Percentiles rank a stretch among this genome's conserved stretches.
Conservation (phyloP, 352 stramenopile genomes). For the Saprolegnia parasitica region DNA sequence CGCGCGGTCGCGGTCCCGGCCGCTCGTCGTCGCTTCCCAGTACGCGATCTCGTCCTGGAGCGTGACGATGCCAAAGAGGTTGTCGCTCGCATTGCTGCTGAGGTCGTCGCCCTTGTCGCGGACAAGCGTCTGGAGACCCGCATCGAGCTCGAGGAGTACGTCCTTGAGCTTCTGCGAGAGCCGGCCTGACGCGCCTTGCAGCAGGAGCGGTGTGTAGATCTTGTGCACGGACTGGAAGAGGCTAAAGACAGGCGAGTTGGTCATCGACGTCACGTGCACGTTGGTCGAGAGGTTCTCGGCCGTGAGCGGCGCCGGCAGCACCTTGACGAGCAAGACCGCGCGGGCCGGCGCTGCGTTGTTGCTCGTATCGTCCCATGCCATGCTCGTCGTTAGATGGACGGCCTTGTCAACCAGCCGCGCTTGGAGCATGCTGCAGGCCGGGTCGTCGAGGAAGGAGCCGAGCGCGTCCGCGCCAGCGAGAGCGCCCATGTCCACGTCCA, state of each 20-base stretch:
- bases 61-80: slow-evolving; percentile 72
- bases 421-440: slow-evolving; percentile 53
- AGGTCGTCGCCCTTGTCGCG: slow-evolving; percentile 33
- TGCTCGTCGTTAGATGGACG: slow-evolving; percentile 5
- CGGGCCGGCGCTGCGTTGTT: slow-evolving; percentile 20
- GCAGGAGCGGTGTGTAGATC: slow-evolving; percentile 73
- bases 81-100: slow-evolving; percentile 31
- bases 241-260: slow-evolving; percentile 65
- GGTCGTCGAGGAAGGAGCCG: slow-evolving; percentile 64
- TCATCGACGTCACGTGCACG: slow-evolving; percentile 64
- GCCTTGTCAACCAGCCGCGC: slow-evolving; percentile 37
- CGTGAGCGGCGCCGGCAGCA: slow-evolving; percentile 43
- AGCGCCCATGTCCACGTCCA: slow-evolving; percentile 35
- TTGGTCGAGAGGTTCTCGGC: slow-evolving; percentile 66
- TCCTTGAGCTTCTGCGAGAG: slow-evolving; percentile 82
- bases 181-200: slow-evolving; percentile 38
- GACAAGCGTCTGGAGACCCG: slow-evolving; percentile 46
- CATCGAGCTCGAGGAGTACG: slow-evolving; percentile 66
- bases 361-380: slow-evolving; percentile 30
- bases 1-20: slow-evolving; percentile 43
- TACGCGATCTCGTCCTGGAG: slow-evolving; percentile 85
- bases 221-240: slow-evolving; percentile 79
- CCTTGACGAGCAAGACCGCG: slow-evolving; percentile 64
- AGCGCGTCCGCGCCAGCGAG: slow-evolving; percentile 50
- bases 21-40: slow-evolving; percentile 59